Percentiles rank a stretch among this genome's conserved stretches.
Conservation (phyloP, 352 stramenopile species). For the Pythium inflatum region DNA sequence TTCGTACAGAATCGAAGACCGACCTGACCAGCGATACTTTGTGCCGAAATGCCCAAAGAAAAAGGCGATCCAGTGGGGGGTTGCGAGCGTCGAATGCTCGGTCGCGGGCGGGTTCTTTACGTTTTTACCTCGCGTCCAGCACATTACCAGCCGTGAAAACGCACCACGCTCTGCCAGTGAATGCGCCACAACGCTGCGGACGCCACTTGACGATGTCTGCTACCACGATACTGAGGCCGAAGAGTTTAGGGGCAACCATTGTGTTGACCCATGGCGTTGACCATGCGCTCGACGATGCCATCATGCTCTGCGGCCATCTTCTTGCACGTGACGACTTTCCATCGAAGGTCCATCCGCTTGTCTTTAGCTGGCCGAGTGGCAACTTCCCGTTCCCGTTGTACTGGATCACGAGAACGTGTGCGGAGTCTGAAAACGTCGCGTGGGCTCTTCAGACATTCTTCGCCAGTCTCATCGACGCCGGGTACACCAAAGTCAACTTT, state of each 20-base stretch:
- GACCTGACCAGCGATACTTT: conserved; percentile 47
- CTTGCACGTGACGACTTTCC: conserved; percentile 70
- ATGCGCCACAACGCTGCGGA: conserved; percentile 35
- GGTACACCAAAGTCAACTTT: conserved; percentile 65
- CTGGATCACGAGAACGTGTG: not conserved
- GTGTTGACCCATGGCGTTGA: conserved; percentile 43
- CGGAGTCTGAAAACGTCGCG: not conserved
- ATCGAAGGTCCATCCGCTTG: conserved; percentile 64
- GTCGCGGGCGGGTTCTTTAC: conserved; percentile 76
- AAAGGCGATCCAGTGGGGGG: conserved; percentile 57
- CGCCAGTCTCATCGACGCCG: conserved; percentile 59
- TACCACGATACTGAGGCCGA: not conserved
- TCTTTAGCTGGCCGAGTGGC: conserved; percentile 78
- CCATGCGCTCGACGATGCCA: conserved; percentile 67
- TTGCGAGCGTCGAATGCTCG: conserved; percentile 80
- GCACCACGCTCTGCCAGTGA: conserved; percentile 31
- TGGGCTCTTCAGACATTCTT: conserved; percentile 38
- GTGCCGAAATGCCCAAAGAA: conserved; percentile 51
- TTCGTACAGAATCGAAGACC: conserved; percentile 36
- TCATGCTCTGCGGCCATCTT: conserved; percentile 64
- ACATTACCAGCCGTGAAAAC: conserved; percentile 29
- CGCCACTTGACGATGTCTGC: conserved; percentile 37
- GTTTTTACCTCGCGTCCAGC: conserved; percentile 59
- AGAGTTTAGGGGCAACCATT: not conserved
- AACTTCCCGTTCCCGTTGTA: not conserved